Percentiles rank a stretch among this genome's conserved stretches.
phyloP scores from a whole-genome alignment of 106 monocot species.

The Dactylorhiza incarnata region DNA sequence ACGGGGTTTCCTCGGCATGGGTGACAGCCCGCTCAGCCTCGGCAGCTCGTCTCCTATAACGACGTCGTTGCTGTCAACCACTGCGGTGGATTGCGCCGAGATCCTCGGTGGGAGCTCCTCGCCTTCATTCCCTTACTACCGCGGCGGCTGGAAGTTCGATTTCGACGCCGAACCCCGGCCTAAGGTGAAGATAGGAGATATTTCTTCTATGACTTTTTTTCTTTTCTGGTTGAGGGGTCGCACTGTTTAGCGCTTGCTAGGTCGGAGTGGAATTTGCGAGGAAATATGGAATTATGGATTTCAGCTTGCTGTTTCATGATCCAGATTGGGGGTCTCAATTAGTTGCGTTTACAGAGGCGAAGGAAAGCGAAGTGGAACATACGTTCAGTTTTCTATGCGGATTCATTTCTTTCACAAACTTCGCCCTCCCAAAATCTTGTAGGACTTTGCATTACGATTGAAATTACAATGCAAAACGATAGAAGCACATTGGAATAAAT shows the following conservation, averaged over 20 bases:
- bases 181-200: conserved; percentile 29
- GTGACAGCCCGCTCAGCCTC: conserved; percentile 39
- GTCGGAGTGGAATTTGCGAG: background rate
- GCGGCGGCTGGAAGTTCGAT: conserved; percentile 40
- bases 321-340: background rate
- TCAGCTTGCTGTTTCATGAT: background rate
- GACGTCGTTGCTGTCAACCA: conserved; percentile 11
- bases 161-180: conserved; percentile 31
- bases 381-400: background rate
- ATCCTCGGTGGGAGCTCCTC: conserved; percentile 37
- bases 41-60: conserved; percentile 20
- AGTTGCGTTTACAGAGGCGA: background rate
- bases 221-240: background rate
- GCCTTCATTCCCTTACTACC: conserved; percentile 38
- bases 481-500: too few species aligned
- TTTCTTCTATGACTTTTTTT: background rate
- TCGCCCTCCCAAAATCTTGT: background rate
- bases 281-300: background rate
- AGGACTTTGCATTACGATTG: background rate
- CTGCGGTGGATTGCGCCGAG: conserved; percentile 45
- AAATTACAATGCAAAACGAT: background rate
- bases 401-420: background rate
- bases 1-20: conserved; percentile 75
- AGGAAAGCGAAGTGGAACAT: background rate
- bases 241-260: background rate